A percentile compares a stretch with the other conserved stretches of the same genome.
Conservation (phyloP, 495 filamentous ascomycete genomes). For the Daldinia loculata region DNA sequence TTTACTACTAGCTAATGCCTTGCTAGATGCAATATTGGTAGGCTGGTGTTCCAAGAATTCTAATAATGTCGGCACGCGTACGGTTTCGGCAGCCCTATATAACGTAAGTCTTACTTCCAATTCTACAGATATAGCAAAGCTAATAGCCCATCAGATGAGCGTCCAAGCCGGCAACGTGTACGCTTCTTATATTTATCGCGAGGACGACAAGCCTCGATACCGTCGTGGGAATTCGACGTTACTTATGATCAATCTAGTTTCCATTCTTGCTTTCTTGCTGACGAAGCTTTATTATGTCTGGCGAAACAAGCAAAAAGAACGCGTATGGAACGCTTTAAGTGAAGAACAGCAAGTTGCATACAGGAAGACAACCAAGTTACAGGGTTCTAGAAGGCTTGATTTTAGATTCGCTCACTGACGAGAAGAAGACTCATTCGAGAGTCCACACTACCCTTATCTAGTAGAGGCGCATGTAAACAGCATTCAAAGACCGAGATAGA, state of each 20-base stretch:
- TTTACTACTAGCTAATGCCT: not conserved
- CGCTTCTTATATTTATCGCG: slow-evolving; percentile 60
- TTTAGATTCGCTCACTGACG: slow-evolving; percentile 55
- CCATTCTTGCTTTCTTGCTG: slow-evolving; percentile 46
- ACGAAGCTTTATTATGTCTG: slow-evolving; percentile 57
- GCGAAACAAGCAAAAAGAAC: slow-evolving; percentile 53
- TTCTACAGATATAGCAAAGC: slow-evolving; percentile 22
- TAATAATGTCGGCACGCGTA: slow-evolving; percentile 72
- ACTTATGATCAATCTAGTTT: slow-evolving; percentile 58
- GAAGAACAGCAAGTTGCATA: slow-evolving; percentile 52
- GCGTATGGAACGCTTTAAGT: slow-evolving; percentile 52
- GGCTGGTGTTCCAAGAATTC: slow-evolving; percentile 71
- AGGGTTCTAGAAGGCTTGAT: slow-evolving; percentile 56
- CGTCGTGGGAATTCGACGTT: slow-evolving; percentile 71
- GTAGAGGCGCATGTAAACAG: too few species aligned
- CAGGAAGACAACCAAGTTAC: slow-evolving; percentile 47
- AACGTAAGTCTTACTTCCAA: slow-evolving; percentile 49
- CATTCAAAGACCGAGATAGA: too few species aligned
- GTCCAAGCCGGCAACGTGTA: slow-evolving; percentile 71
- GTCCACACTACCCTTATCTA: not conserved
- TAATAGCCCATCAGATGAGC: slow-evolving; percentile 58
- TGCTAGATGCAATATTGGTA: slow-evolving; percentile 65
- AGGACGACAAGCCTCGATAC: slow-evolving; percentile 69
- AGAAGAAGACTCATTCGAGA: not conserved
- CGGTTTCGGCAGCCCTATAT: slow-evolving; percentile 71